Percentiles rank a stretch among this genome's conserved stretches.
Conservation (phyloP, 169 alveolate genomes). For the Amoebophrya sp. region DNA sequence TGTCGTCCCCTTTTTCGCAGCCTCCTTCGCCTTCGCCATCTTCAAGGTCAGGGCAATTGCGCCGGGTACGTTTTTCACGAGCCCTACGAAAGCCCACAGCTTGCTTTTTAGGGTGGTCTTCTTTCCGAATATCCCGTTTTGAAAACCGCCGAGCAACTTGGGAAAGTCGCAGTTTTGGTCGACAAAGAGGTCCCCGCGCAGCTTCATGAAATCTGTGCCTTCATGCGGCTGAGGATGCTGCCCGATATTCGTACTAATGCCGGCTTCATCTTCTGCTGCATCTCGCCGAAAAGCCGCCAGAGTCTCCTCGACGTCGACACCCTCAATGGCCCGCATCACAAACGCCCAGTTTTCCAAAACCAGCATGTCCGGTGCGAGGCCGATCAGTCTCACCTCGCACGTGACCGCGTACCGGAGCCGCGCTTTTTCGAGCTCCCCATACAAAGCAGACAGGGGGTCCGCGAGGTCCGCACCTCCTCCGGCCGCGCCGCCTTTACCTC, state of each 20-base stretch:
- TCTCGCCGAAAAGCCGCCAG: not conserved
- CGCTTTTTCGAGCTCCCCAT: not conserved
- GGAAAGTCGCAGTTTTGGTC: not conserved
- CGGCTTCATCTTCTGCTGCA: not conserved
- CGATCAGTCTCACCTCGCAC: not conserved
- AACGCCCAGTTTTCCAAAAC: not conserved
- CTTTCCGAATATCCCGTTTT: not conserved
- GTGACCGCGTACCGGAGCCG: not conserved
- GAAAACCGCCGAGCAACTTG: not conserved
- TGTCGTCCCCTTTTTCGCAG: not conserved
- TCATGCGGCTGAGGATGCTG: not conserved
- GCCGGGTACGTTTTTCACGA: not conserved
- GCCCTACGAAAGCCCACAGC: not conserved
- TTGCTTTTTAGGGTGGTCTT: not conserved
- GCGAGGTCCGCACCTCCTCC: no score
- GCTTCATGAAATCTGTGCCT: not conserved
- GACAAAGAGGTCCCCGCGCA: not conserved
- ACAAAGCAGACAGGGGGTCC: not conserved
- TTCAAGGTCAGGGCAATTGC: not conserved
- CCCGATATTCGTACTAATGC: not conserved
- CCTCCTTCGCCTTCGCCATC: not conserved
- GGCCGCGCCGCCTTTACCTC: no score
- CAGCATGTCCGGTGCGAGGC: not conserved
- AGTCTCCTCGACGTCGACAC: not conserved
- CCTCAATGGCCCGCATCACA: not conserved